A percentile compares a stretch with the other conserved stretches of the same genome.
These are phyloP conservation scores for Eucalyptus microcorys DNA, from an alignment of 345 rosid genomes.

Conservation along the genomic window DNA sequence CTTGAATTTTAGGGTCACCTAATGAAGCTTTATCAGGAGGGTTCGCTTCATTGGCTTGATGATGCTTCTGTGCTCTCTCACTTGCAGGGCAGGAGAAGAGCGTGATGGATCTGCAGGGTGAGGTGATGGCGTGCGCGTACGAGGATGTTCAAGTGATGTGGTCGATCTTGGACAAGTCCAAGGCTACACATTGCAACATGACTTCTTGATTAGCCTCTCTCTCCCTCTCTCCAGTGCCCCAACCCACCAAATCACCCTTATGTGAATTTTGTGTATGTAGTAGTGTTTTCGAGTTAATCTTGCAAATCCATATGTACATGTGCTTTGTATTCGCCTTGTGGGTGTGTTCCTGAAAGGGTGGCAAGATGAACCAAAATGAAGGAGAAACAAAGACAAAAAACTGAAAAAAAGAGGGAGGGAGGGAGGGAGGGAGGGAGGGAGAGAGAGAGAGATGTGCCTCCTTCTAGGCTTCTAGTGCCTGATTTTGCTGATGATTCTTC, in stretches of 20 bases:
- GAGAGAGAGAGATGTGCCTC: background rate
- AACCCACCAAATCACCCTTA: background rate
- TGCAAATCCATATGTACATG: background rate
- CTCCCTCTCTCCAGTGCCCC: background rate
- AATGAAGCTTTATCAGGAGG: background rate
- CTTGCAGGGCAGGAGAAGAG: slow-evolving; percentile 42
- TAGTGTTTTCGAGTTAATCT: background rate
- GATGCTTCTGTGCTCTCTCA: background rate
- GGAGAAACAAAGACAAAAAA: background rate
- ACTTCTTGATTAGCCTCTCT: slow-evolving; percentile 12
- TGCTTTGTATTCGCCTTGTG: background rate
- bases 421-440: background rate
- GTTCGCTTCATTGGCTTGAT: background rate
- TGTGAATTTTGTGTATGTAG: background rate
- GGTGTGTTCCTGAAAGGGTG: background rate
- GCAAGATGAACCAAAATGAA: background rate
- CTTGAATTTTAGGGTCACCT: background rate
- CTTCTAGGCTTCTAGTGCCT: background rate
- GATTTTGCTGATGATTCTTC: background rate
- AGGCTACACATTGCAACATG: slow-evolving; percentile 31
- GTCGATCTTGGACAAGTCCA: slow-evolving; percentile 94
- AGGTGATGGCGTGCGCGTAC: slow-evolving; percentile 90
- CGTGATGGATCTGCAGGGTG: slow-evolving; percentile 70
- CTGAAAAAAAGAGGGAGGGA: background rate
- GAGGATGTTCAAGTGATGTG: slow-evolving; percentile 96